A percentile compares a stretch with the other conserved stretches of the same genome.
These are phyloP conservation scores for Ustilago shanxiensis DNA, from an alignment of 1,284 basidiomycete species.

Conservation along the genomic window DNA sequence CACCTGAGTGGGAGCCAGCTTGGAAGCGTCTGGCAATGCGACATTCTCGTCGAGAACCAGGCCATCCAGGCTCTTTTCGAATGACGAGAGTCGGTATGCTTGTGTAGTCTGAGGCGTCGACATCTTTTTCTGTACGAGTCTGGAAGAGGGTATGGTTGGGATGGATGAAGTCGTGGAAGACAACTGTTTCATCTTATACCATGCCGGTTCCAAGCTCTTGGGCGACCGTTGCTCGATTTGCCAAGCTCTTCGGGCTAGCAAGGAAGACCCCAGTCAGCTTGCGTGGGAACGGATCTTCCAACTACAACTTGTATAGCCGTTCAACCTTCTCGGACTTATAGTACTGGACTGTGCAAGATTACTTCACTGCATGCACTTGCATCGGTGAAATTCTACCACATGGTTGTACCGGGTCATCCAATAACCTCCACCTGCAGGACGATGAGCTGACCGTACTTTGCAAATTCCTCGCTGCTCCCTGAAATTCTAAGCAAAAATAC, in stretches of 20 bases:
- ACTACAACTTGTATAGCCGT: constrained; percentile 6
- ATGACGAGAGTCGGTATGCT: constrained; percentile 33
- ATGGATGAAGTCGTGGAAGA: neutral
- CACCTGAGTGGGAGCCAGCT: constrained; percentile 22
- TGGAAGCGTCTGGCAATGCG: constrained; percentile 12
- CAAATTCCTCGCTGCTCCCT: neutral
- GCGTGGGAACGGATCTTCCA: neutral
- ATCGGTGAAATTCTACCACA: neutral
- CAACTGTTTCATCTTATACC: no score
- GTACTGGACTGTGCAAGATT: constrained; percentile 2
- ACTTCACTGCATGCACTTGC: constrained; percentile 3
- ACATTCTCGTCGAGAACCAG: constrained; percentile 24
- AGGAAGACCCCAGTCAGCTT: neutral
- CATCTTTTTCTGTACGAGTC: constrained; percentile 9
- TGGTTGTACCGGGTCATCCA: neutral
- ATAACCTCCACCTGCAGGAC: constrained; percentile 8
- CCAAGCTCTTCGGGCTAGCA: neutral
- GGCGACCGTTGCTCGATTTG: neutral
- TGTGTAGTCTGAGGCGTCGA: constrained; percentile 20
- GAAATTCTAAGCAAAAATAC: neutral
- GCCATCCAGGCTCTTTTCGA: constrained; percentile 29
- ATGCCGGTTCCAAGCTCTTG: no score
- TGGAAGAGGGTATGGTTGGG: neutral
- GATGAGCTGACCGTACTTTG: neutral
- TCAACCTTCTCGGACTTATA: neutral